Percentiles rank a stretch among this genome's conserved stretches.
Evolutionary conservation across 2,329 filamentous ascomycete genomes (phyloP).

Genomic region (Penicillium sclerotiorum): DNA sequence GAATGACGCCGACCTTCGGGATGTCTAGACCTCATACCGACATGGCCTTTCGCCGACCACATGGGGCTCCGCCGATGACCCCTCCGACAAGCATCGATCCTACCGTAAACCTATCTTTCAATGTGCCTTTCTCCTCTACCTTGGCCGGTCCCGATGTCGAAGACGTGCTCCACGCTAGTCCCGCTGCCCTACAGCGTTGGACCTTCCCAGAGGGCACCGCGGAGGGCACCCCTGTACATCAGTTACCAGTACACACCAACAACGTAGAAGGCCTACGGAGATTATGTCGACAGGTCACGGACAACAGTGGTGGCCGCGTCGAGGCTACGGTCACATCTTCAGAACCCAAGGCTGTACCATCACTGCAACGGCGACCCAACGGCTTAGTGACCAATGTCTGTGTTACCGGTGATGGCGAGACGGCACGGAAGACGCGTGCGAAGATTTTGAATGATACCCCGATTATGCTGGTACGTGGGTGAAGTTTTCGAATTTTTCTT

Average conservation of each 20-base stretch:
- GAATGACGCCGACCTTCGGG: conserved; percentile 67
- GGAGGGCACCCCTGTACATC: conserved; percentile 80
- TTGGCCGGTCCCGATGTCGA: conserved; percentile 90
- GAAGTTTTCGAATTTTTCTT: conserved; percentile 20
- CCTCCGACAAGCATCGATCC: conserved; percentile 73
- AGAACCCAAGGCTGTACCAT: conserved; percentile 68
- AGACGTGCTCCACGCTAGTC: conserved; percentile 90
- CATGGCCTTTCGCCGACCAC: conserved; percentile 59
- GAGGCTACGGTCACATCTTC: conserved; percentile 84
- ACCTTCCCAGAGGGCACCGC: conserved; percentile 86
- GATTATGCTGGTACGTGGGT: conserved; percentile 76
- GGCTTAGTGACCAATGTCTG: conserved; percentile 82
- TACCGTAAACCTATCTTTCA: conserved; percentile 92
- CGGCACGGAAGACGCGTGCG: conserved; percentile 86
- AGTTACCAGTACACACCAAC: conserved; percentile 86
- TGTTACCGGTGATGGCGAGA: conserved; percentile 82
- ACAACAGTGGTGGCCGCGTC: conserved; percentile 67
- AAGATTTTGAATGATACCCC: conserved; percentile 90
- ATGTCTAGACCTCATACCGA: conserved; percentile 63
- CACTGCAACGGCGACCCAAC: conserved; percentile 52
- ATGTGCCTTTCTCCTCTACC: conserved; percentile 92
- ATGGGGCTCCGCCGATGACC: conserved; percentile 55
- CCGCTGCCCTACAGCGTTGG: conserved; percentile 86
- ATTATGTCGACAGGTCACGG: conserved; percentile 80
- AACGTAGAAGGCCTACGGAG: conserved; percentile 79